Conservation (phyloP, 192 early-diverging fungal species). For the Fimicolochytrium jonesii region DNA sequence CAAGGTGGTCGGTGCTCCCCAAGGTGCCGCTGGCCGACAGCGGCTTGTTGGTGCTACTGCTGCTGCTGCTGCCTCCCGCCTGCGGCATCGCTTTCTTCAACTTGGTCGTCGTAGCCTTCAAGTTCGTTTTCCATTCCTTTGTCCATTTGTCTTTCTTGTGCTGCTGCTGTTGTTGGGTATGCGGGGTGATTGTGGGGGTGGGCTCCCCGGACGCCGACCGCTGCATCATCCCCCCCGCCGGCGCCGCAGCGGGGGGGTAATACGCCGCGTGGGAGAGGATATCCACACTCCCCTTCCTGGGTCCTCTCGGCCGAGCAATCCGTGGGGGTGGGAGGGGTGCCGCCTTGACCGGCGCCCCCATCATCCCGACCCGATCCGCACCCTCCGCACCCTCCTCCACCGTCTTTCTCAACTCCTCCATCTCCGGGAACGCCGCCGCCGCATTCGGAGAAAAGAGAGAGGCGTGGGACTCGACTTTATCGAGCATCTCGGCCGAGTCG, state of each 20-base stretch:
- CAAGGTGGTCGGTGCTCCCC: too few relatives aligned
- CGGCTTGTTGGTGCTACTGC: neutral
- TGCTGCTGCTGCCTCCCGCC: neutral
- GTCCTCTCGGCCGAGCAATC: neutral
- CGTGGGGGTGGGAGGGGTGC: too few relatives aligned
- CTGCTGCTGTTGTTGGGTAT: too few relatives aligned
- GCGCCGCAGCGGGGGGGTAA: too few relatives aligned
- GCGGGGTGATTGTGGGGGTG: too few relatives aligned
- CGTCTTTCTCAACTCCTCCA: conserved; percentile 27
- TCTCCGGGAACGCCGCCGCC: neutral
- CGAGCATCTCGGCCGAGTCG: conserved; percentile 6
- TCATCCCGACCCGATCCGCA: too few relatives aligned
- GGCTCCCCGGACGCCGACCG: too few relatives aligned
- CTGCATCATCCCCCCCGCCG: too few relatives aligned
- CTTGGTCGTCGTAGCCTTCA: conserved; percentile 11
- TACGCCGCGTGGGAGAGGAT: neutral
- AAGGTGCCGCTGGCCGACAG: too few relatives aligned
- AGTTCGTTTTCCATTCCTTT: conserved; percentile 19
- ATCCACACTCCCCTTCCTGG: conserved; percentile 3
- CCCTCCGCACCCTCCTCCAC: too few relatives aligned
- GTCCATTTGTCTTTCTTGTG: conserved; percentile 6
- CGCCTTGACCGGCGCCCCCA: too few relatives aligned
- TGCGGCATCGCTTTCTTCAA: conserved; percentile 17
- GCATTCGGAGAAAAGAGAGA: too few relatives aligned
- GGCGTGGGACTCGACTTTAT: neutral